Evolutionary conservation across 306 rosid species (phyloP).

Genomic region (Pyrus communis): DNA sequence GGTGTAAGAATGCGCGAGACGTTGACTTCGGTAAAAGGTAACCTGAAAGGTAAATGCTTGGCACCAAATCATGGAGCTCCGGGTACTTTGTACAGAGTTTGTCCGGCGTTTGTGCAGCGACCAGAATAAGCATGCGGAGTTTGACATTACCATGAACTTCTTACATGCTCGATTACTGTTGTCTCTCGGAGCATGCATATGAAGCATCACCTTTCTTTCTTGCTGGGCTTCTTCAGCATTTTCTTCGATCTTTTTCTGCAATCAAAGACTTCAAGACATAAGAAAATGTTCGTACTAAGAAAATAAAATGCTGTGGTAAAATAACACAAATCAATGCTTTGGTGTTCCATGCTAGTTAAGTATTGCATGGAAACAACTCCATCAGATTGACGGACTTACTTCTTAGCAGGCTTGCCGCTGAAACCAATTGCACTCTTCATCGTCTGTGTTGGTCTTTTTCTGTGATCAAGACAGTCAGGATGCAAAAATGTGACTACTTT

Average conservation of each 20-base stretch:
- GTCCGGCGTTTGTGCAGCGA: background rate
- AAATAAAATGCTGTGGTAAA: conserved; percentile 10
- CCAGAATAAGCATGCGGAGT: background rate
- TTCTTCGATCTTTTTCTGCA: conserved; percentile 44
- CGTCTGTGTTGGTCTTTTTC: conserved; percentile 44
- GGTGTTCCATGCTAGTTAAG: background rate
- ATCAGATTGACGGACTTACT: background rate
- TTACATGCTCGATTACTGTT: background rate
- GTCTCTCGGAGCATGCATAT: background rate
- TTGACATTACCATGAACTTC: background rate
- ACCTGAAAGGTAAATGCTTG: background rate
- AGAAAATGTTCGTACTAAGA: background rate
- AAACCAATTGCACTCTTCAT: conserved; percentile 66
- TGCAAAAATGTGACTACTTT: background rate
- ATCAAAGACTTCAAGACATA: conserved; percentile 14
- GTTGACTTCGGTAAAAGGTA: background rate
- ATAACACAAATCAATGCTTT: background rate
- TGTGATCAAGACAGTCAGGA: conserved; percentile 14
- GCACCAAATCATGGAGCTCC: background rate
- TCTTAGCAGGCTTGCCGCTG: conserved; percentile 20
- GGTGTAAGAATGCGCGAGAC: background rate
- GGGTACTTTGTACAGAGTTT: background rate
- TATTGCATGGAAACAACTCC: background rate
- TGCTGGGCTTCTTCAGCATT: conserved; percentile 44
- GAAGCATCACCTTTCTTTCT: conserved; percentile 28